phyloP scores from a whole-genome alignment of 23 red algal genomes.

The Gracilaria vermiculophylla region DNA sequence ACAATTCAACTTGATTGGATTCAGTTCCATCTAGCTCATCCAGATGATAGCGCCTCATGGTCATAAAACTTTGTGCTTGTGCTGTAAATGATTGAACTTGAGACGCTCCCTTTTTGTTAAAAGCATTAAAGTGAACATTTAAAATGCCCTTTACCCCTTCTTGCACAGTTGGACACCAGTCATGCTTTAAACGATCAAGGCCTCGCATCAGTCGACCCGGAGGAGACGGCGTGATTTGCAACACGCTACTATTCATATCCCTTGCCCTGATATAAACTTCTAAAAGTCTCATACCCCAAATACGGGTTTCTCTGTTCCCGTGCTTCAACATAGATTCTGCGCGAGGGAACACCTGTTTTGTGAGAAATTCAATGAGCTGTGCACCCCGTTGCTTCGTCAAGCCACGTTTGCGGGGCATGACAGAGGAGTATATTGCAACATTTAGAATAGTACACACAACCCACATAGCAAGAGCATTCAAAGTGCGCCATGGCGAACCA shows the following conservation, averaged over 20 bases:
- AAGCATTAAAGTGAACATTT: conserved; percentile 38
- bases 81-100: conserved; percentile 40
- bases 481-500: conserved; percentile 76
- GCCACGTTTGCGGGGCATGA: conserved; percentile 39
- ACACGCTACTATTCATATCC: conserved; percentile 48
- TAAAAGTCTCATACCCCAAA: conserved; percentile 73
- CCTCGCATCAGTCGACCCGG: conserved; percentile 43
- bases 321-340: conserved; percentile 49
- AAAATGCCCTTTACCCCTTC: conserved; percentile 27
- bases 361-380: conserved; percentile 54
- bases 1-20: conserved; percentile 55
- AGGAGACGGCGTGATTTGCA: conserved; percentile 17
- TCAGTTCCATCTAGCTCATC: conserved; percentile 32
- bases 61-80: conserved; percentile 52
- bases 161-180: conserved; percentile 60
- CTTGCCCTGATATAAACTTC: conserved; percentile 69
- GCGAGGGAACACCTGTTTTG: conserved; percentile 50
- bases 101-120: conserved; percentile 32
- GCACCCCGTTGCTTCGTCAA: conserved; percentile 28
- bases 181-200: conserved; percentile 53
- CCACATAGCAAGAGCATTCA: conserved; percentile 73
- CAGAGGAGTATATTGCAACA: conserved; percentile 52
- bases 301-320: conserved; percentile 49
- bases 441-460: conserved; percentile 60
- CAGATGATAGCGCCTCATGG: conserved; percentile 30